Conservation (phyloP, 164 flowering plant genomes). For the Platanus orientalis region DNA sequence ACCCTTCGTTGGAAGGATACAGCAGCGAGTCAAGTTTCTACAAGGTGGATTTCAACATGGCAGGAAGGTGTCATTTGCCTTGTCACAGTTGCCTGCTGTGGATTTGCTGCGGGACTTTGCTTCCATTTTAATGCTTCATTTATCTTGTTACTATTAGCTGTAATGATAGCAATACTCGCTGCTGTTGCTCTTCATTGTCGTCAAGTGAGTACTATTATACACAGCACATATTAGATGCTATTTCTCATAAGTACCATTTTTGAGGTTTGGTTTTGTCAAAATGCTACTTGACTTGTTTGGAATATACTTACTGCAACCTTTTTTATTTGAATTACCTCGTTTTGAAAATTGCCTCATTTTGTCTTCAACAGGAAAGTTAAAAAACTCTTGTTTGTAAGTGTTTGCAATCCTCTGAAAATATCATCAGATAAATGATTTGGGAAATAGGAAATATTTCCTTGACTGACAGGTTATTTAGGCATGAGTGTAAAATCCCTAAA, state of each 20-base stretch:
- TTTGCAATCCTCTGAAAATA: too few relatives aligned
- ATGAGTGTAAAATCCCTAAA: too few relatives aligned
- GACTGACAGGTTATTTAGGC: too few relatives aligned
- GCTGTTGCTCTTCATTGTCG: slow-evolving; percentile 49
- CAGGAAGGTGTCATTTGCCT: slow-evolving; percentile 76
- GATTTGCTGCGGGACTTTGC: slow-evolving; percentile 68
- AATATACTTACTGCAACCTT: not conserved
- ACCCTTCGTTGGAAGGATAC: slow-evolving; percentile 75
- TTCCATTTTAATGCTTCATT: slow-evolving; percentile 55
- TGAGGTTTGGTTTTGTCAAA: not conserved
- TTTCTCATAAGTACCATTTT: not conserved
- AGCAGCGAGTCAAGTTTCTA: slow-evolving; percentile 29
- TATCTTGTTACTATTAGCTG: slow-evolving; percentile 38
- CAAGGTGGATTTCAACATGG: slow-evolving; percentile 49
- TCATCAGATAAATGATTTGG: too few relatives aligned
- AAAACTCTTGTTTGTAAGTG: too few relatives aligned
- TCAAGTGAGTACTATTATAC: slow-evolving; percentile 66
- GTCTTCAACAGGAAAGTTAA: too few relatives aligned
- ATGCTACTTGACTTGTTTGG: not conserved
- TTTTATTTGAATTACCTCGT: too few relatives aligned
- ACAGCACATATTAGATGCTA: too few relatives aligned
- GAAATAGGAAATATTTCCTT: too few relatives aligned
- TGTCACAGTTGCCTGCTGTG: slow-evolving; percentile 54
- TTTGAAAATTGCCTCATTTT: too few relatives aligned
- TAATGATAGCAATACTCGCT: slow-evolving; percentile 46